Percentiles rank a stretch among this genome's conserved stretches.
These are phyloP conservation scores for Pulicaria dysenterica DNA, from an alignment of 129 eudicot species.

Conservation along the genomic window DNA sequence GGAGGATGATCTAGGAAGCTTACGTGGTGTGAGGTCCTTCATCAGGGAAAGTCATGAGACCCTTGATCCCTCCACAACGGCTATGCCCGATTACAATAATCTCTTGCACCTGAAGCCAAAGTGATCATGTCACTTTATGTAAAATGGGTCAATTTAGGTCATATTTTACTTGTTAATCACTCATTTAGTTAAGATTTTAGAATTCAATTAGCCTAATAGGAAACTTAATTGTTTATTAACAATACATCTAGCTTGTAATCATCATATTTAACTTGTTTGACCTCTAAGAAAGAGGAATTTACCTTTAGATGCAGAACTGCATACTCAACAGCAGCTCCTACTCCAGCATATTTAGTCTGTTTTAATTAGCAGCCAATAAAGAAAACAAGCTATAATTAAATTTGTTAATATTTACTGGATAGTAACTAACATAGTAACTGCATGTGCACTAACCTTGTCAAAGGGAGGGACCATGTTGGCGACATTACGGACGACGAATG, in stretches of 20 bases:
- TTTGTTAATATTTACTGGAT: background rate
- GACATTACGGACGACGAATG: constrained; percentile 82
- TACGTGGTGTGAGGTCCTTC: constrained; percentile 78
- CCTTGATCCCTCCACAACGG: constrained; percentile 95
- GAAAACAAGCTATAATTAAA: background rate
- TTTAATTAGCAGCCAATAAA: constrained; percentile 13
- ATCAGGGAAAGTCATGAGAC: constrained; percentile 91
- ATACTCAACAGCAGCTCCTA: constrained; percentile 91
- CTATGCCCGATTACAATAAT: constrained; percentile 97
- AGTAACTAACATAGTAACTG: background rate
- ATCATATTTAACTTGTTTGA: too few species aligned
- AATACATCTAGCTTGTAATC: too few species aligned
- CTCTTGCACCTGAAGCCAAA: constrained; percentile 57
- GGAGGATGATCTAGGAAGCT: background rate
- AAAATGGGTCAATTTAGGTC: background rate
- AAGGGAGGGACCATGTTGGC: constrained; percentile 95
- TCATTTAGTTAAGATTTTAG: background rate
- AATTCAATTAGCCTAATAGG: background rate
- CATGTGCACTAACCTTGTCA: constrained; percentile 53
- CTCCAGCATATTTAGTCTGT: constrained; percentile 76
- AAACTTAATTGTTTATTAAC: too few species aligned
- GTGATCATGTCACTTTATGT: constrained; percentile 1
- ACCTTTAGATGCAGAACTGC: constrained; percentile 99
- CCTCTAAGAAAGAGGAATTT: background rate
- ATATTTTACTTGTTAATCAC: background rate